phyloP scores from a whole-genome alignment of 768 basidiomycete genomes.

The Chiua virens region DNA sequence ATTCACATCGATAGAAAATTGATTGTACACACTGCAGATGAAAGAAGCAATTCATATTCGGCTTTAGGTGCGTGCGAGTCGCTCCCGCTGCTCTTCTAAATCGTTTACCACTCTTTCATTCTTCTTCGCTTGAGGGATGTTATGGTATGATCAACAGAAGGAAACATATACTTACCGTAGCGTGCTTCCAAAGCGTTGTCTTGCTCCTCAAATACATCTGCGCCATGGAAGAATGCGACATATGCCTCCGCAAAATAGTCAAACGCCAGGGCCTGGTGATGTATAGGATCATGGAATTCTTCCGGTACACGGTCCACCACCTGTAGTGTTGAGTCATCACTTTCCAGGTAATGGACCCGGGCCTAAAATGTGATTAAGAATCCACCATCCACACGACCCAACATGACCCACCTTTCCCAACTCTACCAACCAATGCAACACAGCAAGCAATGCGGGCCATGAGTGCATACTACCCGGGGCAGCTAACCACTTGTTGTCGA shows the following conservation, averaged over 20 bases:
- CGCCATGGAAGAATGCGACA: conserved; percentile 61
- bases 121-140: conserved; percentile 52
- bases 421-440: conserved; percentile 90
- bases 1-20: background rate
- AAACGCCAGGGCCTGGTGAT: conserved; percentile 78
- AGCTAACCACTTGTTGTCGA: conserved; percentile 85
- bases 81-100: conserved; percentile 55
- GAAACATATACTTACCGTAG: conserved; percentile 54
- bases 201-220: conserved; percentile 68
- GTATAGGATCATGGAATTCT: conserved; percentile 71
- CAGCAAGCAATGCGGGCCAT: conserved; percentile 89
- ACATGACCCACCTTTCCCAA: conserved; percentile 66
- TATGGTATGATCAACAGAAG: background rate
- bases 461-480: conserved; percentile 87
- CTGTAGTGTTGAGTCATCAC: conserved; percentile 69
- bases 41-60: conserved; percentile 59
- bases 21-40: conserved; percentile 50
- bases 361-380: conserved; percentile 20
- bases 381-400: background rate
- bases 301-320: conserved; percentile 60
- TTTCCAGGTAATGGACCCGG: conserved; percentile 49
- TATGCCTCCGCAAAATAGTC: conserved; percentile 72
- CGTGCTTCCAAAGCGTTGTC: conserved; percentile 70
- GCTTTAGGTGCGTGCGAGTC: conserved; percentile 45
- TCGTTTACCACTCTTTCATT: conserved; percentile 67